Base-by-base conservation (phyloP, 768 basidiomycete species). In the Lactarius trivialis region DNA sequence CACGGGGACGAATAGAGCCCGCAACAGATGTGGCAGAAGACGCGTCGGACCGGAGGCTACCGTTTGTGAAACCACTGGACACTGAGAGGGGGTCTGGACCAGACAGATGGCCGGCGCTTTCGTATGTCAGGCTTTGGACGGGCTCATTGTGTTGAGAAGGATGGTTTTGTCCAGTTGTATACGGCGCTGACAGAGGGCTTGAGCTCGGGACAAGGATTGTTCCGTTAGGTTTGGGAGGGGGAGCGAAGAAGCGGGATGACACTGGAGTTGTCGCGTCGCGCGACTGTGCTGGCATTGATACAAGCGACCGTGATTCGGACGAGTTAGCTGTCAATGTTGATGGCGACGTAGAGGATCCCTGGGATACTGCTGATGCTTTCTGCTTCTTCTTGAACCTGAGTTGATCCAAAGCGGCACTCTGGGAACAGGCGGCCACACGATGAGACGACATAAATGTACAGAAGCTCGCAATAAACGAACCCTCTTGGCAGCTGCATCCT, bases 191-290 rank as follows among this genome's bases (percentile, higher is more conserved):
- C 37, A 80, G 69, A 34, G 89, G 88, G 65, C 88, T 91, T 58
- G 91, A 91, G 74, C 79, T 86, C 53, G 89, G 89, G 26, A 89
- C 89, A 58, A 91, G 83, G 55, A 91, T 74, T 59, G 75, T 82
- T 70, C 82, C 83, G 49, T 77, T 75, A 32, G 80, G 71, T 11
- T 80, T 75, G 8, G 84, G 74, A 69, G 72, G 72, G 45, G 69
- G 78, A 68, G 76, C 80, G 80, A 81, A 84, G 71, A 70, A 88
- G 62, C 82, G 83, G 60, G 85, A 84, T 73, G 80, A 70, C 41
- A 82, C 36, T 36, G 39, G 60, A 32, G 60, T 73, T n/a, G 85
- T 87, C 49, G 81, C 88, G 77, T 91, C 89, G 68, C 89, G 82
- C 63, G 88, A 88, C 76, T 91, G 89, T 39, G 81, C 51, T 8